Evolutionary conservation across 352 stramenopile genomes (phyloP).

Genomic region (Elongisporangium undulatum): DNA sequence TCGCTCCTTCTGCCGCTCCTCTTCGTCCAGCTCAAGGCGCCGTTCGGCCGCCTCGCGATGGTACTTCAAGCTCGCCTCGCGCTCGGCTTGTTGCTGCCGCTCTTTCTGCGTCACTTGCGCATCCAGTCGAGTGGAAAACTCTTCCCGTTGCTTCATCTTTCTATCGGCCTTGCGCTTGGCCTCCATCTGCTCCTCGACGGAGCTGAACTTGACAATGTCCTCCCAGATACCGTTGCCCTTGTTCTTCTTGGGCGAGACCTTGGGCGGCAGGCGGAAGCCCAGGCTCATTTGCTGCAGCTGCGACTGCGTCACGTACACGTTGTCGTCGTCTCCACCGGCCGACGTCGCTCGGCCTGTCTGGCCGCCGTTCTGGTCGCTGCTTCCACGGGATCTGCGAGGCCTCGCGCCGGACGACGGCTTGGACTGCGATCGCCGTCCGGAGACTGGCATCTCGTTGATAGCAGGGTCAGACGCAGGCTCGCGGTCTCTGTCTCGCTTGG

Average conservation of each 20-base stretch:
- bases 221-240: conserved; percentile 79
- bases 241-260: conserved; percentile 68
- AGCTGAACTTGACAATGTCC: conserved; percentile 78
- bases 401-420: conserved; percentile 2
- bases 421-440: conserved; percentile 16
- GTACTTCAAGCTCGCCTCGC: conserved; percentile 36
- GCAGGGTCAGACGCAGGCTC: not conserved
- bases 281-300: conserved; percentile 68
- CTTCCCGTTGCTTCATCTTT: conserved; percentile 19
- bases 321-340: conserved; percentile 22
- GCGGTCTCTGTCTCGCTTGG: conserved; percentile 3
- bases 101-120: conserved; percentile 52
- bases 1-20: conserved; percentile 53
- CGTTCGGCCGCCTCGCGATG: conserved; percentile 47
- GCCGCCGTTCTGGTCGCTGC: conserved; percentile 2
- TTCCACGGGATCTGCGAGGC: conserved; percentile 1
- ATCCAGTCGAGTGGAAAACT: conserved; percentile 41
- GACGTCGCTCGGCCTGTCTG: not conserved
- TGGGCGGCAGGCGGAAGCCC: conserved; percentile 58
- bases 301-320: conserved; percentile 61
- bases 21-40: conserved; percentile 42
- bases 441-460: conserved; percentile 2
- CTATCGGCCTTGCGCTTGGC: conserved; percentile 31
- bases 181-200: conserved; percentile 62
- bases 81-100: conserved; percentile 24